Evolutionary conservation across 1,284 basidiomycete species (phyloP).

Genomic region (Testicularia cyperi): DNA sequence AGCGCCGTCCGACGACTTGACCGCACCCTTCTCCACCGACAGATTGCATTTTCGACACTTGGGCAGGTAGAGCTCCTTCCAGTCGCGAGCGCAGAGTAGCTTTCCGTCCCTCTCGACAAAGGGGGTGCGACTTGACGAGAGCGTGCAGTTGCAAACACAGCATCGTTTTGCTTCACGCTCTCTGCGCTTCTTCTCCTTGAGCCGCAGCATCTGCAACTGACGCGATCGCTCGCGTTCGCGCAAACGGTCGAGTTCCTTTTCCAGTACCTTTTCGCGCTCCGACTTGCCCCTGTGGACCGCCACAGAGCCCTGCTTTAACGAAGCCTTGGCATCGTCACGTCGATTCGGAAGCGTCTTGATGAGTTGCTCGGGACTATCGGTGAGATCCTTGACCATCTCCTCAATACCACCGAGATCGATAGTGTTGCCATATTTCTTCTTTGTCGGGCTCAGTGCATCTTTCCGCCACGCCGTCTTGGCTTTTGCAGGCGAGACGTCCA

Average conservation of each 20-base stretch:
- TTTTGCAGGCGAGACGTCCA: too few relatives aligned
- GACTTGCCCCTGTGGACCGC: conserved; percentile 6
- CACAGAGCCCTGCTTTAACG: too few relatives aligned
- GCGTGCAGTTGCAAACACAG: conserved; percentile 41
- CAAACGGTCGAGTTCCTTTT: conserved; percentile 22
- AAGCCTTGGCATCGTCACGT: too few relatives aligned
- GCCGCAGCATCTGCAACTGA: conserved; percentile 18
- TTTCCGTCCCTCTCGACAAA: conserved; percentile 49
- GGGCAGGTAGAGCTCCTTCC: conserved; percentile 46
- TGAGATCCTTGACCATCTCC: conserved; percentile 40
- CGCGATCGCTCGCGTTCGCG: conserved; percentile 21
- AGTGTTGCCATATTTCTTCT: neutral
- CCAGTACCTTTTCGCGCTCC: conserved; percentile 15
- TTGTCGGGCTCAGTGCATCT: too few relatives aligned
- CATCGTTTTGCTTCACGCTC: conserved; percentile 31
- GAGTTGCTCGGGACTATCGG: conserved; percentile 15
- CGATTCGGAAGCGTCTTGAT: conserved; percentile 6
- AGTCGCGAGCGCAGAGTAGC: conserved; percentile 43
- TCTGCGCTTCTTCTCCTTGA: conserved; percentile 21
- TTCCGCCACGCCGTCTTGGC: too few relatives aligned
- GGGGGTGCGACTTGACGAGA: conserved; percentile 33
- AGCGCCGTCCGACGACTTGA: conserved; percentile 50
- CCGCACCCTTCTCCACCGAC: conserved; percentile 38
- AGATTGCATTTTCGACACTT: conserved; percentile 48
- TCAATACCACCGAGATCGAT: conserved; percentile 41